Conservation (phyloP, 192 early-diverging fungal species). For the Rhizophagus prolifer region DNA sequence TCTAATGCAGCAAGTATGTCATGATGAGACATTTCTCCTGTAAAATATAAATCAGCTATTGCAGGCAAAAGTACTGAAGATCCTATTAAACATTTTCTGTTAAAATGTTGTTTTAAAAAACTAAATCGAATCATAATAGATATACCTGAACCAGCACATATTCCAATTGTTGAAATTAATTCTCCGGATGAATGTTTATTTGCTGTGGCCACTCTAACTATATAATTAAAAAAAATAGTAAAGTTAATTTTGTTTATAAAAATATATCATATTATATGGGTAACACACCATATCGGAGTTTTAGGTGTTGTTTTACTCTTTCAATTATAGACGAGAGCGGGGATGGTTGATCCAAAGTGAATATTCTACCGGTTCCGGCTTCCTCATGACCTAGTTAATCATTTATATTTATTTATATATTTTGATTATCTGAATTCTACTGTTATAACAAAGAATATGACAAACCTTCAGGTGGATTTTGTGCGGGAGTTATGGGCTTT, state of each 20-base stretch:
- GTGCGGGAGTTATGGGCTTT: conserved; percentile 38
- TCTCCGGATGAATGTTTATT: conserved; percentile 43
- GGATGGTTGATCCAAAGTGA: conserved; percentile 55
- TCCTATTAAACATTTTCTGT: conserved; percentile 38
- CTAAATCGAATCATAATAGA: not conserved
- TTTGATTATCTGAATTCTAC: not conserved
- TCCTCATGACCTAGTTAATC: conserved; percentile 48
- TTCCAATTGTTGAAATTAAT: conserved; percentile 74
- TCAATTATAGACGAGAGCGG: conserved; percentile 53
- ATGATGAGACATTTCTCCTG: conserved; percentile 96
- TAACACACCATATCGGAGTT: conserved; percentile 60
- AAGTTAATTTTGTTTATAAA: not conserved
- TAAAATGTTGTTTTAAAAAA: not conserved
- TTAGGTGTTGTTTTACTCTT: conserved; percentile 63
- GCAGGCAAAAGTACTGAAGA: conserved; percentile 58
- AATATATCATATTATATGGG: not conserved
- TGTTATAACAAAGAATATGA: not conserved
- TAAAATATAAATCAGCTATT: conserved; percentile 79
- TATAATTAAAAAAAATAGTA: conserved; percentile 7
- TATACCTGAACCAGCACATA: conserved; percentile 87
- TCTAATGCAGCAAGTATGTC: conserved; percentile 83
- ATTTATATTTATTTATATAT: not conserved
- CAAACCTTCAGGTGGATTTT: conserved; percentile 56
- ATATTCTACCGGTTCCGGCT: conserved; percentile 62
- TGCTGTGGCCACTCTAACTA: conserved; percentile 75